Evolutionary conservation across 2,329 filamentous ascomycete genomes (phyloP), one percentile per base, ranked within the genome.

Genomic region (Shiraia sp.): DNA sequence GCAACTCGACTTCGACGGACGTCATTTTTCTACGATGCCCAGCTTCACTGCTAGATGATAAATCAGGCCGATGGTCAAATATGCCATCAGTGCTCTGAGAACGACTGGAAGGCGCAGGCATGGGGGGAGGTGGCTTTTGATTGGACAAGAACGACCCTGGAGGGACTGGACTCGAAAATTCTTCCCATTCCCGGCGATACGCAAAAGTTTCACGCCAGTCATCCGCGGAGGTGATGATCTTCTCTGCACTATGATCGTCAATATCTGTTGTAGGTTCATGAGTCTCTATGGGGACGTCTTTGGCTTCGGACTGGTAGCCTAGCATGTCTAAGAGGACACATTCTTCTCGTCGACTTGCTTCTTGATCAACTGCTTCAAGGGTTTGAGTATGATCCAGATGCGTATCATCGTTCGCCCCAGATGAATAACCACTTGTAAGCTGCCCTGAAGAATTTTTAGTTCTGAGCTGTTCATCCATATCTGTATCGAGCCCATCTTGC

Each of bases 121-220:
- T 28, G 4, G 25, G 22, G 26, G 29, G 14, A 4, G 15, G 16
- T 30, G 39, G 15, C 32, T 52, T 63, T 17, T 48, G 49, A 19
- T 60, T 63, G 6, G 45, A 47, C 10, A 45, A 9, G 30, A 68
- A 61, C 3, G 24, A 50, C 3, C 46, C 35, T 6, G 15, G 16
- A 3, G 51, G 44, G 2, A 65, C 47, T 13, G 56, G 54, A 3
- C 30, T 47, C 1, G 35, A 34, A 27, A 51, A 44, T n/a, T 55
- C 55, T 52, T 81, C 78, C 79, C 79, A 82, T 23, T 75, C 69
- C 13, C 72, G 68, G 32, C 67, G 71, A 36, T 76, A 79, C 2
- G 75, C 55, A 1, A 70, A 65, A 35, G 63, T 66, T 17, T 68
- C 67, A 36, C 75, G 71, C 79, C 79, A 82, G 35, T 75, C 64